These are phyloP conservation scores for Globisporangium nagaii DNA, from an alignment of 352 stramenopile species.

Conservation along the genomic window DNA sequence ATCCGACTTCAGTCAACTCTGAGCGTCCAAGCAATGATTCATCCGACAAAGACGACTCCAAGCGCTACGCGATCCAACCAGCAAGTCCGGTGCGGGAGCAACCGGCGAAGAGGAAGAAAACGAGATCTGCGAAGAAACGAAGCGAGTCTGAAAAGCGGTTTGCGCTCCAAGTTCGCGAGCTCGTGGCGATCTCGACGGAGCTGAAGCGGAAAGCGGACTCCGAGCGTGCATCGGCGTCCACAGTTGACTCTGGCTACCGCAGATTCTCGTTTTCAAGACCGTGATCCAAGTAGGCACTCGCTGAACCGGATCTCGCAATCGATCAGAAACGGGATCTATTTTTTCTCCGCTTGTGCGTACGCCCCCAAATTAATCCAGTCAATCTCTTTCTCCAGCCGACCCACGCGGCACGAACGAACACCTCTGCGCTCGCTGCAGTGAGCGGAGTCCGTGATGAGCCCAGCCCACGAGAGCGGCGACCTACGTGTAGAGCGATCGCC, in stretches of 20 bases:
- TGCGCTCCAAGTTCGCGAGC: constrained; percentile 2
- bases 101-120: constrained; percentile 2
- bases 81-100: background rate
- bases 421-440: no score
- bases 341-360: background rate
- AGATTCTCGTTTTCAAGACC: background rate
- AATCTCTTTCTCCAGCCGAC: no score
- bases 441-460: background rate
- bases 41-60: background rate
- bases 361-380: no score
- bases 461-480: background rate
- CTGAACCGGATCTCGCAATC: background rate
- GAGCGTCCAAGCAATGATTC: background rate
- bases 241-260: background rate
- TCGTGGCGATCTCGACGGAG: constrained; percentile 1
- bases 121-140: background rate
- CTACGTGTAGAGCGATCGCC: background rate
- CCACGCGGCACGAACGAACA: no score
- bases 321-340: background rate
- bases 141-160: background rate
- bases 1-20: background rate
- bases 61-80: background rate
- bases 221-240: background rate
- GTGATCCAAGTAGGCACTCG: background rate
- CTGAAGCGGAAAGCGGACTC: constrained; percentile 1